Evolutionary conservation across 768 basidiomycete species (phyloP).

Genomic region (Mycena crocata): DNA sequence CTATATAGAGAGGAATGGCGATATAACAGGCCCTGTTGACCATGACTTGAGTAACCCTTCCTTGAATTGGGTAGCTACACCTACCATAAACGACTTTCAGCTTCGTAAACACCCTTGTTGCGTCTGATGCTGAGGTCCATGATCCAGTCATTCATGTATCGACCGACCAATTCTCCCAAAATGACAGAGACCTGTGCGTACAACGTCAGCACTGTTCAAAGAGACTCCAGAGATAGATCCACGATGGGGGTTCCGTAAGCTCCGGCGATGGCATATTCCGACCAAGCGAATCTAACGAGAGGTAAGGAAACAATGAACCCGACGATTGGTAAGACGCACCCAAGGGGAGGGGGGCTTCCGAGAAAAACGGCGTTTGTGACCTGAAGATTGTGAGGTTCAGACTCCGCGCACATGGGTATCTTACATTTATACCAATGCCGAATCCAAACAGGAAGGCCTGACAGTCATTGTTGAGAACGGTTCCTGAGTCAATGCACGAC

Average conservation of each 20-base stretch:
- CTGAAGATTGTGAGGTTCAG: constrained; percentile 41
- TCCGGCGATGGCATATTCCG: constrained; percentile 62
- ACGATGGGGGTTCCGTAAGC: constrained; percentile 69
- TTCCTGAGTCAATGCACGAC: background rate
- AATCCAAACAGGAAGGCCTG: constrained; percentile 73
- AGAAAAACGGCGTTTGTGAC: constrained; percentile 77
- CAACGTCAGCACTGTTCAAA: constrained; percentile 5
- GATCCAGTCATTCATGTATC: constrained; percentile 66
- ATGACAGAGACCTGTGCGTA: constrained; percentile 58
- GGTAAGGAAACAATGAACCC: background rate
- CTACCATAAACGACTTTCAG: constrained; percentile 68
- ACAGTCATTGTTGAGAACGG: background rate
- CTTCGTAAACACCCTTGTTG: constrained; percentile 70
- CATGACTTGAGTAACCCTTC: background rate
- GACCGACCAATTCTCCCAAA: constrained; percentile 64
- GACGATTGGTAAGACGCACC: constrained; percentile 56
- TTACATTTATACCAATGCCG: constrained; percentile 69
- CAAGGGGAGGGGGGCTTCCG: constrained; percentile 63
- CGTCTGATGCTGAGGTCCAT: constrained; percentile 57
- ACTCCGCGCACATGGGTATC: constrained; percentile 8
- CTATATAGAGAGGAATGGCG: constrained; percentile 63
- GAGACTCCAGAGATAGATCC: constrained; percentile 28
- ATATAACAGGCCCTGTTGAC: constrained; percentile 61
- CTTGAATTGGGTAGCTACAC: background rate
- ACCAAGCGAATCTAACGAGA: constrained; percentile 28